A percentile compares a stretch with the other conserved stretches of the same genome.
These are phyloP conservation scores for Colletotrichum limetticola DNA, from an alignment of 2,329 filamentous ascomycete species.

Conservation along the genomic window DNA sequence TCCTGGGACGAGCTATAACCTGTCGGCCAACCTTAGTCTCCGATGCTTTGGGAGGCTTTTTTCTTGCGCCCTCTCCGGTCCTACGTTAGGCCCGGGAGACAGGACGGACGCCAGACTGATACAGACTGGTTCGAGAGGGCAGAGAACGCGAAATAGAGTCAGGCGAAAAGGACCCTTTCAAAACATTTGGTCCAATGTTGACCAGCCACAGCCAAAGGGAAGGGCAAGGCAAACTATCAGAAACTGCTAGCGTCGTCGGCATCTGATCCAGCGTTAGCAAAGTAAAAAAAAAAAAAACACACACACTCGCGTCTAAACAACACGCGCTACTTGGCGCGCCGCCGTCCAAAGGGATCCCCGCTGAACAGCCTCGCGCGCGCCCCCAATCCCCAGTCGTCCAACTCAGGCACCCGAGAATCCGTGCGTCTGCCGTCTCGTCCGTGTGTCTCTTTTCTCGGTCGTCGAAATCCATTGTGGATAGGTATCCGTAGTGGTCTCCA, in stretches of 20 bases:
- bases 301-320: not conserved
- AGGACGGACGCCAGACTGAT: not conserved
- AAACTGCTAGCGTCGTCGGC: not conserved
- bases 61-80: no score
- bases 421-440: constrained; percentile 1
- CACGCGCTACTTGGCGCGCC: not conserved
- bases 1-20: not conserved
- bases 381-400: not conserved
- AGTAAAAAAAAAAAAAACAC: not conserved
- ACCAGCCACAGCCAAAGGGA: not conserved
- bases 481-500: not conserved
- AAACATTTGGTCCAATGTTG: not conserved
- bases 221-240: not conserved
- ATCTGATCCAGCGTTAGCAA: not conserved
- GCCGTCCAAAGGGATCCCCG: not conserved
- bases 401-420: not conserved
- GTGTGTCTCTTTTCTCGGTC: constrained; percentile 15
- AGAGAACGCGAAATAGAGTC: no score
- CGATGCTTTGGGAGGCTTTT: not conserved
- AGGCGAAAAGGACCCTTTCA: not conserved
- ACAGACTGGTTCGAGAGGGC: not conserved
- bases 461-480: not conserved
- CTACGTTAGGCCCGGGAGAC: not conserved
- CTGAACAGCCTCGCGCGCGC: not conserved
- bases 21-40: not conserved